Evolutionary conservation across 2,329 filamentous ascomycete species (phyloP).

Genomic region (Amphichorda felina): DNA sequence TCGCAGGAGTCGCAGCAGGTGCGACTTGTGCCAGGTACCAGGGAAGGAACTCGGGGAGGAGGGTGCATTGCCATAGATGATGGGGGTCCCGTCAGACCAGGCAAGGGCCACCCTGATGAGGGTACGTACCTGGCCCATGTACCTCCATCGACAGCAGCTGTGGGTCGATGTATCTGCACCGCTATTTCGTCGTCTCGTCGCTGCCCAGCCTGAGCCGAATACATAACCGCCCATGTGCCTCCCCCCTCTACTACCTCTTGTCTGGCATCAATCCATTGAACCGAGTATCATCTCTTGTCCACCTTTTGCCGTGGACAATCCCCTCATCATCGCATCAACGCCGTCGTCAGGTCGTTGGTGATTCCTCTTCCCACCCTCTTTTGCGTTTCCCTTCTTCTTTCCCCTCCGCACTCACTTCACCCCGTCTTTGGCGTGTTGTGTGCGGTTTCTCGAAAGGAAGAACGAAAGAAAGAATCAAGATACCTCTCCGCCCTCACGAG

Average conservation of each 20-base stretch:
- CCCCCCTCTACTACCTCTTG: background rate
- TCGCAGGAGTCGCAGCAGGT: no score
- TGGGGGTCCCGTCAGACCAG: no score
- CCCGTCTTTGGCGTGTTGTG: background rate
- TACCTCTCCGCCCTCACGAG: background rate
- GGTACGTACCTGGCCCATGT: no score
- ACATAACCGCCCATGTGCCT: slow-evolving; percentile 2
- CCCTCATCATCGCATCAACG: background rate
- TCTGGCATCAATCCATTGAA: slow-evolving; percentile 1
- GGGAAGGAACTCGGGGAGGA: no score
- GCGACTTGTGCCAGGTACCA: no score
- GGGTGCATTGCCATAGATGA: no score
- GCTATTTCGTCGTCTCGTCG: background rate
- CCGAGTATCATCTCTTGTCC: background rate
- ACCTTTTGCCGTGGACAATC: background rate
- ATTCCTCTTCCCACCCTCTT: background rate
- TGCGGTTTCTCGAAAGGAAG: background rate
- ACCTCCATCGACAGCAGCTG: background rate
- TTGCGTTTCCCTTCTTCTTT: background rate
- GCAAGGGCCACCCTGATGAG: no score
- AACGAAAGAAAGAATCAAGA: background rate
- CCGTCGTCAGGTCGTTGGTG: background rate
- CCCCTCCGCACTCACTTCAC: background rate
- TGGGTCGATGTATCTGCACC: slow-evolving; percentile 1
- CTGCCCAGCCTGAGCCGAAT: slow-evolving; percentile 1